A percentile compares a stretch with the other conserved stretches of the same genome.
phyloP scores from a whole-genome alignment of 768 basidiomycete species.

The Naematelia encephala region DNA sequence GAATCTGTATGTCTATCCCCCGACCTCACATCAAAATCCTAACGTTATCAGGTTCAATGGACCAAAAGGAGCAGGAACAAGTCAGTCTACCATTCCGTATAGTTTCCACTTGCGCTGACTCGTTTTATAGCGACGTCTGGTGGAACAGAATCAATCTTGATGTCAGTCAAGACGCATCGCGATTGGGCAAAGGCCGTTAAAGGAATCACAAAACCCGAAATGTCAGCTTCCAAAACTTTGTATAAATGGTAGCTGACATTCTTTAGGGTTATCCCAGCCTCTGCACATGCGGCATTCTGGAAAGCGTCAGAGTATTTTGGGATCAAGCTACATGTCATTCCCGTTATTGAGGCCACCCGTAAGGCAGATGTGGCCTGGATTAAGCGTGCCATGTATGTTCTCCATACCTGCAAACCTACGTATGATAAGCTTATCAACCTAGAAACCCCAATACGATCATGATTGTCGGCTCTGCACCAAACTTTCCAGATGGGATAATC shows the following conservation, averaged over 20 bases:
- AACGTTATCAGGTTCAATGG: slow-evolving; percentile 61
- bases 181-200: slow-evolving; percentile 85
- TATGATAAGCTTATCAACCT: slow-evolving; percentile 7
- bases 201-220: slow-evolving; percentile 87
- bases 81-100: slow-evolving; percentile 22
- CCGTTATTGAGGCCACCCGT: slow-evolving; percentile 72
- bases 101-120: slow-evolving; percentile 4
- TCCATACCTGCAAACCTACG: too few species aligned
- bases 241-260: slow-evolving; percentile 2
- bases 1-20: slow-evolving; percentile 55
- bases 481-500: slow-evolving; percentile 53
- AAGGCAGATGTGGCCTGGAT: slow-evolving; percentile 73
- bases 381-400: slow-evolving; percentile 76
- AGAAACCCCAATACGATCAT: slow-evolving; percentile 87
- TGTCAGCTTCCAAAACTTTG: slow-evolving; percentile 57
- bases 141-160: slow-evolving; percentile 92
- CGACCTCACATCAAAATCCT: not conserved
- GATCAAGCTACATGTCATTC: slow-evolving; percentile 83
- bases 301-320: slow-evolving; percentile 85
- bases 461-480: slow-evolving; percentile 76
- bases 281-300: slow-evolving; percentile 92
- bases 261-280: slow-evolving; percentile 74
- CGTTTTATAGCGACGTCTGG: slow-evolving; percentile 68
- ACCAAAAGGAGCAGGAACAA: slow-evolving; percentile 80
- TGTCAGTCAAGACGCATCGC: slow-evolving; percentile 89